Percentiles rank a stretch among this genome's conserved stretches.
These are phyloP conservation scores for Thamnidium elegans DNA, from an alignment of 192 early-diverging fungal species.

Conservation along the genomic window DNA sequence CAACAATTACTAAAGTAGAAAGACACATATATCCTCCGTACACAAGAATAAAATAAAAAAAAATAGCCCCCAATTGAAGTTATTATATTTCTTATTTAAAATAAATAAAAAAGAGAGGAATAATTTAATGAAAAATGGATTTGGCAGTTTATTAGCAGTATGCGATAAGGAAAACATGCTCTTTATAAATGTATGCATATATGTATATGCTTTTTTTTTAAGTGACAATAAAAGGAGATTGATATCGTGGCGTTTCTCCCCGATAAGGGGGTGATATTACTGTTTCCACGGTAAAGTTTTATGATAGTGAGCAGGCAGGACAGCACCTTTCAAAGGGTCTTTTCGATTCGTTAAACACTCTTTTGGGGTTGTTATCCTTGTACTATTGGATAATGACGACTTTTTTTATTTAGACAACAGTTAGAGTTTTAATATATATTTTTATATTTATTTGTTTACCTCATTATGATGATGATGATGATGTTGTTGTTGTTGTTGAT, in stretches of 20 bases:
- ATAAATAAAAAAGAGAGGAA: too few relatives aligned
- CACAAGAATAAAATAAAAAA: too few relatives aligned
- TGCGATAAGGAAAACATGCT: too few relatives aligned
- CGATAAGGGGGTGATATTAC: too few relatives aligned
- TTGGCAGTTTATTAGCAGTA: too few relatives aligned
- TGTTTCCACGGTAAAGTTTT: neutral
- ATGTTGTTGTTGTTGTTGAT: neutral
- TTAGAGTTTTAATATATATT: neutral
- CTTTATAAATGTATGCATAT: neutral
- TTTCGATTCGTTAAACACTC: neutral
- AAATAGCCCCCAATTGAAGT: too few relatives aligned
- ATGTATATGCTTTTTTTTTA: neutral
- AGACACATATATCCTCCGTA: too few relatives aligned
- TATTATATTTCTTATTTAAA: too few relatives aligned
- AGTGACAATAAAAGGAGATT: neutral
- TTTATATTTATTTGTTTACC: neutral
- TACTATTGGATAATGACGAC: neutral
- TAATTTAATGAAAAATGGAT: too few relatives aligned
- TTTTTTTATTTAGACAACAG: neutral
- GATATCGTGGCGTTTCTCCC: neutral
- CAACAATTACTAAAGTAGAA: too few relatives aligned
- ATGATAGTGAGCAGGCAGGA: neutral
- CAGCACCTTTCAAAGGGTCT: conserved; percentile 5
- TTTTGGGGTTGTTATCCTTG: too few relatives aligned
- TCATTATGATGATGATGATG: neutral